These are phyloP conservation scores for Colletotrichum karsti DNA, from an alignment of 2,329 filamentous ascomycete species.

Conservation along the genomic window DNA sequence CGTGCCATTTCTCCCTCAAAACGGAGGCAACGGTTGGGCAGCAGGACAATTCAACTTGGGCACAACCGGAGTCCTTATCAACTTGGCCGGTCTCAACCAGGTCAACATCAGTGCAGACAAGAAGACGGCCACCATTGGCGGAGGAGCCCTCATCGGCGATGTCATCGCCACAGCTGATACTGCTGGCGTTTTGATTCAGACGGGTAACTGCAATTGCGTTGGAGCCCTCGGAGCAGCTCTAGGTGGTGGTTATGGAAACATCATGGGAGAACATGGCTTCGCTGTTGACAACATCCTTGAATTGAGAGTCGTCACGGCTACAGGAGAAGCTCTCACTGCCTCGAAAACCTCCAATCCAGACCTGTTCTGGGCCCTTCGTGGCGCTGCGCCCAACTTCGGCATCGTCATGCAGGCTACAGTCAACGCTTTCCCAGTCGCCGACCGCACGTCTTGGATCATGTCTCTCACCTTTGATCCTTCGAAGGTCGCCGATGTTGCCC, in stretches of 20 bases:
- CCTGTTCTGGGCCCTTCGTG: constrained; percentile 57
- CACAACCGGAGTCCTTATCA: constrained; percentile 32
- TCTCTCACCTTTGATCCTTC: constrained; percentile 33
- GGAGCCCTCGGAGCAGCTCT: constrained; percentile 32
- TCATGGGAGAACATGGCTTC: constrained; percentile 29
- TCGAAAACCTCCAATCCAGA: constrained; percentile 40
- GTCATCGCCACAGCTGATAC: constrained; percentile 9
- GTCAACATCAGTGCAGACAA: constrained; percentile 30
- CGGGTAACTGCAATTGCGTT: constrained; percentile 38
- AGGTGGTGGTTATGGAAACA: constrained; percentile 30
- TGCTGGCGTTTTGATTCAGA: constrained; percentile 25
- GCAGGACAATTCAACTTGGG: constrained; percentile 18
- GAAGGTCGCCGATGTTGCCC: constrained; percentile 40
- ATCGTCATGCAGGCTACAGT: constrained; percentile 56
- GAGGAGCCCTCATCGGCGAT: constrained; percentile 26
- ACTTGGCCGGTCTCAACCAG: constrained; percentile 32
- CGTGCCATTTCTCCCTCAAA: constrained; percentile 25
- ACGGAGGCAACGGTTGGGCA: constrained; percentile 31
- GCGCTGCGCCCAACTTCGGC: constrained; percentile 60
- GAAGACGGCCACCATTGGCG: constrained; percentile 27
- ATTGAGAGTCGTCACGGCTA: constrained; percentile 37
- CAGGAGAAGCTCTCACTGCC: constrained; percentile 34
- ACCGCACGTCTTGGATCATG: constrained; percentile 36
- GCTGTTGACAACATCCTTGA: constrained; percentile 43
- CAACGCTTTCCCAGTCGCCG: constrained; percentile 41